phyloP scores from a whole-genome alignment of 306 rosid genomes.

The Pterocarpus macrocarpus region DNA sequence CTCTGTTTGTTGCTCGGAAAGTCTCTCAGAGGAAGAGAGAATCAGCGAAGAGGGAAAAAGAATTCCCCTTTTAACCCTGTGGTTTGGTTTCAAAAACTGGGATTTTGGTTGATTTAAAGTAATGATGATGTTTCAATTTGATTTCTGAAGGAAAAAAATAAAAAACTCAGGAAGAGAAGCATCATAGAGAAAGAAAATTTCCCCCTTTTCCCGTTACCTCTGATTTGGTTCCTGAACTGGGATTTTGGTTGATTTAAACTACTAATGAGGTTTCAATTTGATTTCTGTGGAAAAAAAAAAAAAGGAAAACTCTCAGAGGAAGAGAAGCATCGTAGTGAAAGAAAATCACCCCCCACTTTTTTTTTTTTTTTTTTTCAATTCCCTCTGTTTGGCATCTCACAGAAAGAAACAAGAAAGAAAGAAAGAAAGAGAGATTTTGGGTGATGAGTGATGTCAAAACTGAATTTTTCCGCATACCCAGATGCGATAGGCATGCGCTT shows the following conservation, averaged over 20 bases:
- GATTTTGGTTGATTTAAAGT: background rate
- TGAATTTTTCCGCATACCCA: slow-evolving; percentile 15
- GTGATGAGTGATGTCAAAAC: background rate
- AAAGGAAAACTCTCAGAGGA: background rate
- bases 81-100: too few species aligned
- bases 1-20: too few species aligned
- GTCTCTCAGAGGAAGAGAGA: too few species aligned
- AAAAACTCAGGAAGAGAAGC: background rate
- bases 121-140: background rate
- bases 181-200: background rate
- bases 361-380: background rate
- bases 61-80: too few species aligned
- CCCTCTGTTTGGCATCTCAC: background rate
- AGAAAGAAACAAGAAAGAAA: background rate
- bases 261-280: background rate
- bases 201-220: background rate
- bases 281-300: background rate
- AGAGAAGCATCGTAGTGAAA: background rate
- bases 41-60: too few species aligned
- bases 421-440: background rate
- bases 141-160: background rate
- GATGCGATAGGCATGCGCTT: slow-evolving; percentile 15
- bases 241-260: background rate
- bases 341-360: too few species aligned
- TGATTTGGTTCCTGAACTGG: background rate